Conservation (phyloP, 495 filamentous ascomycete species). For the Lasiosphaeria miniovina region DNA sequence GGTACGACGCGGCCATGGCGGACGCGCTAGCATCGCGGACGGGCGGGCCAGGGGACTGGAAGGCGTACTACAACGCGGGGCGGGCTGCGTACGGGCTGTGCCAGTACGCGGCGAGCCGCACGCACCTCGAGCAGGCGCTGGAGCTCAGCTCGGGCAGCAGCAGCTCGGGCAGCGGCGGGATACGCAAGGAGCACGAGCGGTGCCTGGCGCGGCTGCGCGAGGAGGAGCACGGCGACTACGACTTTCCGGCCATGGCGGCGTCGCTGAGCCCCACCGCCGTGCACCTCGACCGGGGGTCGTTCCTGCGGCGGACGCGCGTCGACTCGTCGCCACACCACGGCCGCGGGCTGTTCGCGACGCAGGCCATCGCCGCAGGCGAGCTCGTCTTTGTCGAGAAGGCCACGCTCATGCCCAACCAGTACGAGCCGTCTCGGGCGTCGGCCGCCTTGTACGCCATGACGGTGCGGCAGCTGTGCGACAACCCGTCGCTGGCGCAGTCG, state of each 20-base stretch:
- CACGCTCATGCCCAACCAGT: slow-evolving; percentile 38
- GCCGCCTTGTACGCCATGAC: slow-evolving; percentile 44
- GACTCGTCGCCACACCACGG: slow-evolving; percentile 30
- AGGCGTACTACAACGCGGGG: slow-evolving; percentile 48
- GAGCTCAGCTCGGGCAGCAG: slow-evolving; percentile 29
- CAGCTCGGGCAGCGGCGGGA: slow-evolving; percentile 28
- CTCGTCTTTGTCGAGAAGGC: slow-evolving; percentile 55
- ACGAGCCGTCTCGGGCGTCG: slow-evolving; percentile 41
- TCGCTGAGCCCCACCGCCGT: slow-evolving; percentile 31
- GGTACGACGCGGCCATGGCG: slow-evolving; percentile 46
- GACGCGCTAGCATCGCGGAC: slow-evolving; percentile 39
- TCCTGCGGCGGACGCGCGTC: slow-evolving; percentile 25
- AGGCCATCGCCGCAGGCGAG: slow-evolving; percentile 47
- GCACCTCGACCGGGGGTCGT: slow-evolving; percentile 46
- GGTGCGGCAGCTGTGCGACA: slow-evolving; percentile 48
- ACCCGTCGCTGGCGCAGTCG: slow-evolving; percentile 41
- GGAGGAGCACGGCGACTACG: slow-evolving; percentile 42
- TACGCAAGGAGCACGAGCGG: slow-evolving; percentile 36
- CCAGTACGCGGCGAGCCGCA: slow-evolving; percentile 31
- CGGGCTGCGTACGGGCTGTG: slow-evolving; percentile 48
- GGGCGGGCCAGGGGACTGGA: slow-evolving; percentile 34
- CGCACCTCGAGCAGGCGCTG: slow-evolving; percentile 31
- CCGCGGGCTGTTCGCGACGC: slow-evolving; percentile 50
- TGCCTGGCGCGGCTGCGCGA: slow-evolving; percentile 34
- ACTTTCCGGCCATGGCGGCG: slow-evolving; percentile 39